Conservation (phyloP, 106 monocot species). For the Dendrobium chrysotoxum region DNA sequence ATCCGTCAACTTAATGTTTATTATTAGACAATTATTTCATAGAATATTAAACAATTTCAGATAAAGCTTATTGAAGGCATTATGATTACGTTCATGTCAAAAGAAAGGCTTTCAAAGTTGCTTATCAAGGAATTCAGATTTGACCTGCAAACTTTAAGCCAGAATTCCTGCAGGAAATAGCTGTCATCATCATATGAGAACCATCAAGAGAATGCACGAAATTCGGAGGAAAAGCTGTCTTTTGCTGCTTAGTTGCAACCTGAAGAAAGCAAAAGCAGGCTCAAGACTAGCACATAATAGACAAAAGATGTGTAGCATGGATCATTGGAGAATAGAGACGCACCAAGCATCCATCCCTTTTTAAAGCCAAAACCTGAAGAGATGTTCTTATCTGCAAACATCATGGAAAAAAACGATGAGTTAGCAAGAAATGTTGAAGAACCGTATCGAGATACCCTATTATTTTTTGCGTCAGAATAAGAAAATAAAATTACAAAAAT, state of each 20-base stretch:
- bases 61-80: neutral
- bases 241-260: conserved; percentile 75
- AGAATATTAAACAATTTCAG: neutral
- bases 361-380: conserved; percentile 64
- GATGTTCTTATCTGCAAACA: conserved; percentile 68
- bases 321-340: conserved; percentile 9
- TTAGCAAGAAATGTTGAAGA: neutral
- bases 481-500: too few species aligned
- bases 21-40: neutral
- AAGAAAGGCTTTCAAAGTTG: neutral
- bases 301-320: neutral
- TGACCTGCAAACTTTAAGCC: conserved; percentile 82
- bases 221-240: conserved; percentile 91
- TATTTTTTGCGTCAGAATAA: too few species aligned
- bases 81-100: neutral
- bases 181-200: conserved; percentile 99
- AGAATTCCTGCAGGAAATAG: conserved; percentile 67
- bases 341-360: conserved; percentile 47
- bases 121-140: neutral
- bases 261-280: conserved; percentile 8
- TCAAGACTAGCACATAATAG: too few species aligned
- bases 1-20: neutral
- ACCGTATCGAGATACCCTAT: too few species aligned
- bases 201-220: conserved; percentile 98
- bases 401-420: neutral